These are phyloP conservation scores for Candida piceae DNA, from an alignment of 805 yeast genomes.

Conservation along the genomic window DNA sequence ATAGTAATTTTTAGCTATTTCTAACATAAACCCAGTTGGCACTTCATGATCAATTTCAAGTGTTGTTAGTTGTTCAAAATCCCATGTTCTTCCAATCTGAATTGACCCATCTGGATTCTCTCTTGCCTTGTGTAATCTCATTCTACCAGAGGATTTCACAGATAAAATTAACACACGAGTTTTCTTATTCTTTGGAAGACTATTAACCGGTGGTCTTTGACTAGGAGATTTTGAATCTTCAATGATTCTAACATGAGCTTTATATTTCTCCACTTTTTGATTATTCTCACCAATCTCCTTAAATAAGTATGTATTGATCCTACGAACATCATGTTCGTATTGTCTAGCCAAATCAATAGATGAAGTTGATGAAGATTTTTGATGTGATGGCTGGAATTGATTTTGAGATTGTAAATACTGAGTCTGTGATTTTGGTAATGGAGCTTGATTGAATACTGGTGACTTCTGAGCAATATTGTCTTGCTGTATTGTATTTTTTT, in stretches of 20 bases:
- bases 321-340: constrained; percentile 49
- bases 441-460: too few species aligned
- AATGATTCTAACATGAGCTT: constrained; percentile 68
- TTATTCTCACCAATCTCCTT: constrained; percentile 39
- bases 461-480: too few species aligned
- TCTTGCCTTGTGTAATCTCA: constrained; percentile 79
- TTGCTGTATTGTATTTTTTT: too few species aligned
- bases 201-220: constrained; percentile 56
- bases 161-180: constrained; percentile 58
- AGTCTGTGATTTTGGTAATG: not conserved
- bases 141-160: constrained; percentile 59
- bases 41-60: constrained; percentile 51
- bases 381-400: constrained; percentile 8
- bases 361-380: constrained; percentile 13
- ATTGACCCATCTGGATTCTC: constrained; percentile 66
- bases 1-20: constrained; percentile 72
- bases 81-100: constrained; percentile 94
- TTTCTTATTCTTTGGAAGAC: constrained; percentile 48
- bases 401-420: not conserved
- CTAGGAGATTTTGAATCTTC: constrained; percentile 73
- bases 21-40: constrained; percentile 52
- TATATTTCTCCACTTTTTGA: constrained; percentile 49
- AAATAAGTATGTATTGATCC: constrained; percentile 47
- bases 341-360: constrained; percentile 46
- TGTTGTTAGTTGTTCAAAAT: constrained; percentile 58